phyloP scores from a whole-genome alignment of 176 grass and related monocot species.

The Avena atlantica region DNA sequence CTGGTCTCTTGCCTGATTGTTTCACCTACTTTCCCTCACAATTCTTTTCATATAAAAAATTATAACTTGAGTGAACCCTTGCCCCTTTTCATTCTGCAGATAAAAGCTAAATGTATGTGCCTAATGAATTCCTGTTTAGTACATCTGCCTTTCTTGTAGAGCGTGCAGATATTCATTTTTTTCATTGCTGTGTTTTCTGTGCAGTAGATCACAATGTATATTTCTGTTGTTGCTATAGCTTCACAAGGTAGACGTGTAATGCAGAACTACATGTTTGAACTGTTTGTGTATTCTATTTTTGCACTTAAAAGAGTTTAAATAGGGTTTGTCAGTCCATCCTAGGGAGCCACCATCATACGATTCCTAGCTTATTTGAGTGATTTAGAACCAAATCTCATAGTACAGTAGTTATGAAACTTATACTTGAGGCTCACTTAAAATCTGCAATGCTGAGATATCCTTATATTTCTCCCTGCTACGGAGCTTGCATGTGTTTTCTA shows the following conservation, averaged over 20 bases:
- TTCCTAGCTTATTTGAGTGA: neutral
- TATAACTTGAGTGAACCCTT: neutral
- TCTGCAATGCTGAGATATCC: conserved; percentile 5
- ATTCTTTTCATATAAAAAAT: conserved; percentile 3
- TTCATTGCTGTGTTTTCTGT: neutral
- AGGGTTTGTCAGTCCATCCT: neutral
- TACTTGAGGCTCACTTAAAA: neutral
- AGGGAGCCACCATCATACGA: neutral
- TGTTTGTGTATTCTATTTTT: neutral
- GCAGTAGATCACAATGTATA: neutral
- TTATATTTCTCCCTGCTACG: neutral
- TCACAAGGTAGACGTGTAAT: neutral
- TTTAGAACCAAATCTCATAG: conserved; percentile 3
- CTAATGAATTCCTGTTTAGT: conserved; percentile 10
- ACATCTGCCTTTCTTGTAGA: conserved; percentile 18
- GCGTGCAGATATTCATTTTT: neutral
- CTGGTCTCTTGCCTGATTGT: neutral
- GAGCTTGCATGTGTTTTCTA: conserved; percentile 4
- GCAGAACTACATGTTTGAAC: neutral
- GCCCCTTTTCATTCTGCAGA: neutral
- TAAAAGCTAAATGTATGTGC: neutral
- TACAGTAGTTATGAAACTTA: neutral
- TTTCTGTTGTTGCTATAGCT: conserved; percentile 14
- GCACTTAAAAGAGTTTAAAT: neutral
- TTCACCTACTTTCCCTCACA: neutral